Evolutionary conservation across 805 yeast species (phyloP), one percentile per base, ranked within the genome.

Genomic region (Jamesozyma rosinii): DNA sequence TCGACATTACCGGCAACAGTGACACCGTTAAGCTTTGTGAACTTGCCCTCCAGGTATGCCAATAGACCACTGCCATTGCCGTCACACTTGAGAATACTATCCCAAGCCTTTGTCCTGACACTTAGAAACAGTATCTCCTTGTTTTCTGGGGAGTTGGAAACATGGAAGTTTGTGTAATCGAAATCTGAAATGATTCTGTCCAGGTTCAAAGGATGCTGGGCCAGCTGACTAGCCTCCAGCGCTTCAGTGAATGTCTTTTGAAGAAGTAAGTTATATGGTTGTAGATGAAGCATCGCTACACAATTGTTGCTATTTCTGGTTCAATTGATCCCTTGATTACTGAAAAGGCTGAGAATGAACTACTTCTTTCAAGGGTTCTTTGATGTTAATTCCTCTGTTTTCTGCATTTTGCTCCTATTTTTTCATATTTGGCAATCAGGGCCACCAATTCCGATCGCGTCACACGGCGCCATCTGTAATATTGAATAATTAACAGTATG

Each of bases 111-210:
- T 6, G 64, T 58, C 27, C 50, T 55, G 41, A 62, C 49, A 40
- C 64, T 58, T 39, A 63, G 35, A 31, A 43, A 44, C 34, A 63
- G 35, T 4, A 46, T 55, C 30, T 79, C 63, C 66, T 82, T 85
- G 47, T 77, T 70, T 3, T 35, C 38, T 2, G 89, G 85, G n/a
- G 53, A 43, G 44, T 55, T 90, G 38, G 95, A 82, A 48, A 92
- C 71, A 64, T 90, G 97, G 66, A 84, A 89, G 26, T 92, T 84
- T 40, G 96, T 95, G 67, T 87, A 87, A 65, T 92, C 99, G 55
- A 92, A 92, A 68, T 92, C 99, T 33, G 95, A 81, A 49, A 92
- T 77, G 48, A 90, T 79, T 63, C 97, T 77, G 65, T 92, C 97
- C 40, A 88, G 76, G 3, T 57, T 57, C 36, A 62, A 47, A 11